Base-by-base conservation (phyloP, 2,329 filamentous ascomycete genomes). In the Cordyceps fumosorosea region DNA sequence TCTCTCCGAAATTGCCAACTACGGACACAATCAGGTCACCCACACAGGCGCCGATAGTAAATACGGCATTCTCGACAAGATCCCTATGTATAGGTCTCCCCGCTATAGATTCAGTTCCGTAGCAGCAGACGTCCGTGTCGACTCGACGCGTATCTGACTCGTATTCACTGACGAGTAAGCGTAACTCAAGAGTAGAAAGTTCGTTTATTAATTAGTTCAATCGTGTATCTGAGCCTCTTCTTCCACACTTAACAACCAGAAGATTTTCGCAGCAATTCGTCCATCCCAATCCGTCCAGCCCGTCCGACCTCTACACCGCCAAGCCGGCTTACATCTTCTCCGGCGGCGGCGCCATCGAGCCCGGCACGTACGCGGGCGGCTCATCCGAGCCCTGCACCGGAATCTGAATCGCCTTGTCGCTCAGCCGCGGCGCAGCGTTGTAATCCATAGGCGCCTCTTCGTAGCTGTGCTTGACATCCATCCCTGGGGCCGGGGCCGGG, bases 321-420 rank as follows among this genome's bases (percentile, higher is more conserved):
- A 3, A 12, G 14, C 29, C 18, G 18, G 24, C 34, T 24, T 44
- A 59, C 34, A 59, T 59, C 56, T 59, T 59, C 48, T 44, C 47
- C 18, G 47, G 45, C 11, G 47, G 56, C 18, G 48, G 47, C 8
- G 56, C 32, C 47, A 44, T 22, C 7, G 56, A 22, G 22, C 47
- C 56, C 5, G 34, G 47, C 48, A 59, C 32, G 32, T 59, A 59
- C 18, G 56, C 45, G 1, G 56, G 56, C 16, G 56, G 56, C 56
- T 59, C 56, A 5, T 52, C 56, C 24, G 47, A 32, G 12, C 56
- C 56, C 37, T 52, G 56, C 47, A 44, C 56, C 47, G 47, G 56
- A 20, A 45, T 52, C 22, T 18, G 18, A 44, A 51, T 52, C n/a
- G 5, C 3, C 32, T 37, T 37, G 10, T 37, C 34, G 1, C 34